These are phyloP conservation scores for Myriosclerotinia duriaeana DNA, from an alignment of 2,329 filamentous ascomycete genomes.

Conservation along the genomic window DNA sequence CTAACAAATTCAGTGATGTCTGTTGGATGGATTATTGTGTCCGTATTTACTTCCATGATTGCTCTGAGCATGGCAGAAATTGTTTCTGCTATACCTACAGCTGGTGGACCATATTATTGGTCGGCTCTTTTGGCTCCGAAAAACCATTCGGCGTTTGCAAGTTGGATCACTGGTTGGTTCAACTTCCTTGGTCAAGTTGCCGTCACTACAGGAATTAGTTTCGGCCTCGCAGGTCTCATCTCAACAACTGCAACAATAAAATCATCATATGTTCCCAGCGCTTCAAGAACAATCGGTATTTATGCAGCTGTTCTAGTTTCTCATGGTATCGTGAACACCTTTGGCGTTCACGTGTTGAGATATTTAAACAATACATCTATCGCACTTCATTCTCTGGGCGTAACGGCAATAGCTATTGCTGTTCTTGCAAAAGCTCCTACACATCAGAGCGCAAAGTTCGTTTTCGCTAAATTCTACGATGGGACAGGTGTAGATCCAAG, in stretches of 20 bases:
- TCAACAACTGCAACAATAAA: constrained; percentile 48
- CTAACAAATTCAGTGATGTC: constrained; percentile 48
- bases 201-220: constrained; percentile 50
- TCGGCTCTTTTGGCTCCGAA: constrained; percentile 55
- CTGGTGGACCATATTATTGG: constrained; percentile 62
- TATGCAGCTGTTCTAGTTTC: constrained; percentile 57
- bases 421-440: constrained; percentile 57
- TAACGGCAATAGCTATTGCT: constrained; percentile 54
- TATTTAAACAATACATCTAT: constrained; percentile 59
- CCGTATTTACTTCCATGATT: constrained; percentile 56
- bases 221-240: constrained; percentile 48
- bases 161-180: constrained; percentile 52
- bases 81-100: constrained; percentile 58
- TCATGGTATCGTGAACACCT: constrained; percentile 56
- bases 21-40: constrained; percentile 55
- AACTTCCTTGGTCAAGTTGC: constrained; percentile 51
- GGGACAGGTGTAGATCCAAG: constrained; percentile 47
- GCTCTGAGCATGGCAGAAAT: constrained; percentile 59
- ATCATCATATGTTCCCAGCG: constrained; percentile 45
- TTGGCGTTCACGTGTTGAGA: constrained; percentile 55
- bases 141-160: constrained; percentile 46
- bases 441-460: constrained; percentile 54
- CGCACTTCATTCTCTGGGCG: constrained; percentile 53
- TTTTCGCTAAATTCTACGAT: constrained; percentile 55
- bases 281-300: constrained; percentile 55